phyloP scores from a whole-genome alignment of 805 yeast species.

The Jamesozyma hellenica region DNA sequence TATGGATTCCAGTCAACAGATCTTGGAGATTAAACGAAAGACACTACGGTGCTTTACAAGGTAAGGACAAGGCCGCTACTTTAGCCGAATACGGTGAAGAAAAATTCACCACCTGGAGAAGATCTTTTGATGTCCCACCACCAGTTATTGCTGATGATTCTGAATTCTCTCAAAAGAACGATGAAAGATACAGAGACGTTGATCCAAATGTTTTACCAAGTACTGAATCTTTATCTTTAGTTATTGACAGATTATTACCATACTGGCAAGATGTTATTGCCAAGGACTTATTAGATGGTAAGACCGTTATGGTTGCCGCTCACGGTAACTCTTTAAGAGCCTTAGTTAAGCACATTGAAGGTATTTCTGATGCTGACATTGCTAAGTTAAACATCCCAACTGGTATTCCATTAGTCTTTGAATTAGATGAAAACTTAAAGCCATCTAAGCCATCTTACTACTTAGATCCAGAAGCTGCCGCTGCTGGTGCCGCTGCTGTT shows the following conservation, averaged over 20 bases:
- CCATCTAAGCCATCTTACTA: slow-evolving; percentile 92
- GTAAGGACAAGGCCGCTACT: slow-evolving; percentile 94
- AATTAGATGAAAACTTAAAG: slow-evolving; percentile 74
- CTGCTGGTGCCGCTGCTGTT: slow-evolving; percentile 98
- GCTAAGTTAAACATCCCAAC: slow-evolving; percentile 96
- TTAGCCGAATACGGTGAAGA: slow-evolving; percentile 81
- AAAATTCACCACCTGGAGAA: slow-evolving; percentile 94
- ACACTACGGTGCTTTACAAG: slow-evolving; percentile 98
- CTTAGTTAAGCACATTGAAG: slow-evolving; percentile 89
- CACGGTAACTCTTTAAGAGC: slow-evolving; percentile 99
- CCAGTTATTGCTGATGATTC: slow-evolving; percentile 73
- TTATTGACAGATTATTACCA: slow-evolving; percentile 92
- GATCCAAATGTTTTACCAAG: slow-evolving; percentile 84
- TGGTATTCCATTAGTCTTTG: slow-evolving; percentile 96
- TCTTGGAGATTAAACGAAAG: slow-evolving; percentile 98
- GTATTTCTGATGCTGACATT: slow-evolving; percentile 83
- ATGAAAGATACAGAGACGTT: slow-evolving; percentile 72
- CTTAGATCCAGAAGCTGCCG: slow-evolving; percentile 99
- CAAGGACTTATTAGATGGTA: slow-evolving; percentile 70
- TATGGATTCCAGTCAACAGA: slow-evolving; percentile 86
- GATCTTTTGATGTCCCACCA: slow-evolving; percentile 95
- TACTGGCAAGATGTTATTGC: slow-evolving; percentile 93
- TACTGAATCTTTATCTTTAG: slow-evolving; percentile 90
- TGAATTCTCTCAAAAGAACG: slow-evolving; percentile 76
- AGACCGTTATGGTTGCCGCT: slow-evolving; percentile 89